Base-by-base conservation (phyloP, 2,329 filamentous ascomycete species). In the Cylindrodendrum hubeiense region DNA sequence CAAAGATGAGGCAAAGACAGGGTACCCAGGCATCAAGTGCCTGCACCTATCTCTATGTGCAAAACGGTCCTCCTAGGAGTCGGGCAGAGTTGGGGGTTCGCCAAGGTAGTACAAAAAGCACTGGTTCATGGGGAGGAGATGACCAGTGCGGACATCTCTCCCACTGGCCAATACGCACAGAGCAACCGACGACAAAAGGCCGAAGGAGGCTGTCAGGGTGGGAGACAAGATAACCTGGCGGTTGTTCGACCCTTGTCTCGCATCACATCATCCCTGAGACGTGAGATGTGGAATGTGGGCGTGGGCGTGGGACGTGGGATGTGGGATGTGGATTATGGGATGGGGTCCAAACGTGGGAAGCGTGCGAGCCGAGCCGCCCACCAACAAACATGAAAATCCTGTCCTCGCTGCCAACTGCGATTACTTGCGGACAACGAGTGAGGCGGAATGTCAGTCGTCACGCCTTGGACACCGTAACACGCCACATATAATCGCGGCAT, bases 1-100 rank as follows among this genome's bases (percentile, higher is more conserved):
- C 28, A 19, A 26, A 22, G 10, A 37, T 22, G 37, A 34, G 21
- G 37, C 26, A 24, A 39, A n/a, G 17, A 21, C 26, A 34, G 39
- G n/a, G 21, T 33, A 24, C 21, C 50, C 57, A 50, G 58, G 26
- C 41, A 47, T 56, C 24, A 55, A 37, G 28, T 21, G 26, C n/a
- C 28, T 19, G 47, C 30, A 19, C 49, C 28, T 17, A 21, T 9
- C 28, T 26, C 17, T 44, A 4, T 28, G 17, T 53, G 26, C 49
- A 6, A 15, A 52, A 17, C n/a, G 28, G 13, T 53, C 24, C 10
- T 53, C 37, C 15, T 21, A 53, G 12, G 47, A 21, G 47, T 33
- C 19, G n/a, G 28, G n/a, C 8, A 33, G 47, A 12, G n/a, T 13
- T 50, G 19, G n/a, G 28, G 28, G 30, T 21, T 50, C 10, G 26